Percentiles rank a stretch among this genome's conserved stretches.
Evolutionary conservation across 768 basidiomycete genomes (phyloP).

Genomic region (Trametes punicea): DNA sequence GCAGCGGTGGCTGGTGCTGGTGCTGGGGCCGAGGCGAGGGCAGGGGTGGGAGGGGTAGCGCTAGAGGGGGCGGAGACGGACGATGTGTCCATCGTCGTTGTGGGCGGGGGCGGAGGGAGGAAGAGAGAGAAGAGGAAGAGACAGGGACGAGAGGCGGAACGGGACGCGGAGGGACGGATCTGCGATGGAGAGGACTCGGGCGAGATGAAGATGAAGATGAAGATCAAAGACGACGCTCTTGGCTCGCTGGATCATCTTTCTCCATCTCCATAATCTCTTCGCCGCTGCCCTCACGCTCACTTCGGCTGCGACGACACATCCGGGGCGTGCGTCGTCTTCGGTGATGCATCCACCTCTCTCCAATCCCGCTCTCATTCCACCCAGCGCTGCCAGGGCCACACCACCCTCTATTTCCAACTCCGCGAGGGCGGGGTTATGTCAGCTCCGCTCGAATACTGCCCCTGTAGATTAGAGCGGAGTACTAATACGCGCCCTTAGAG

Average conservation of each 20-base stretch:
- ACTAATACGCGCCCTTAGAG: not conserved
- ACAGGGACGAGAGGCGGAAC: not conserved
- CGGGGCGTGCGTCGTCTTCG: not conserved
- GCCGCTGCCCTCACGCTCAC: no score
- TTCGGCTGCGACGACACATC: no score
- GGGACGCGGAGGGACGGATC: not conserved
- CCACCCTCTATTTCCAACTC: not conserved
- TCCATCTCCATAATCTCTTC: not conserved
- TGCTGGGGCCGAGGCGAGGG: not conserved
- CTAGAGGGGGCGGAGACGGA: conserved; percentile 1
- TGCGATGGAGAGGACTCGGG: not conserved
- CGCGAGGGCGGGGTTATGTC: not conserved
- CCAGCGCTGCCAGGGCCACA: not conserved
- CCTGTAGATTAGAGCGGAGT: not conserved
- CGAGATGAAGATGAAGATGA: no score
- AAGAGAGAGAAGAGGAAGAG: not conserved
- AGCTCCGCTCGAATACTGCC: not conserved
- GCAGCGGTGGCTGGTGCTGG: not conserved
- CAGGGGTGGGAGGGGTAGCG: not conserved
- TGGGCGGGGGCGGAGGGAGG: not conserved
- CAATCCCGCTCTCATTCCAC: not conserved
- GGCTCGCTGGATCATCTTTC: not conserved
- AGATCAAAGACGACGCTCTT: no score
- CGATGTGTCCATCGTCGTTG: conserved; percentile 10
- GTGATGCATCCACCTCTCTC: not conserved